Base-by-base conservation (phyloP, 768 basidiomycete species). In the Lentinula lateritia region DNA sequence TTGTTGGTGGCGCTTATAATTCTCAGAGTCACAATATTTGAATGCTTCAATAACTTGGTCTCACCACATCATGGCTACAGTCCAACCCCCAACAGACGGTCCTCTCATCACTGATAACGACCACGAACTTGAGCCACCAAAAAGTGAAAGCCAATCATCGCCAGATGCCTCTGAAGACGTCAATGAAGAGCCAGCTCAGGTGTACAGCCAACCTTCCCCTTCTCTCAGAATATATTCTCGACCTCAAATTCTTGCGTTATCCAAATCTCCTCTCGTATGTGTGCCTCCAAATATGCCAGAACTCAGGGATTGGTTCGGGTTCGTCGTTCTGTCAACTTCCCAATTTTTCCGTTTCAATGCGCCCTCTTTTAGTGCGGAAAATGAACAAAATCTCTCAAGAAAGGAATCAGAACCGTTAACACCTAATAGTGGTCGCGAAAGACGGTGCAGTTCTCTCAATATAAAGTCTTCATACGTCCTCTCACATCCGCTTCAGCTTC, bases 251-350 rank as follows among this genome's bases (percentile, higher is more conserved):
- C 83, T 94, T 57, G 72, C 74, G 59, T 81, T 94, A 20, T 80
- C 83, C 65, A 83, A 82, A 64, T 93, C 92, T n/a, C 88, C 90
- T 23, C 75, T 93, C 43, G 88, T 94, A 28, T 78, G 81, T 63
- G 76, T 79, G 28, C 92, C 93, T 6, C 70, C 76, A 55, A 83
- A 84, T 65, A 93, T 94, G 93, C 92, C 92, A 54, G 78, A 83
- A 50, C 75, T 94, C 56, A 92, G 87, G 75, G 85, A 88, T 50
- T 94, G 92, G 92, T 94, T 93, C 74, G 92, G 92, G 92, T 94
- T 71, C 62, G 85, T 77, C 42, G 58, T 62, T 63, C n/a, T 42
- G 13, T 39, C 7, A 13, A 13, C 38, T 61, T 52, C 57, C 42
- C 58, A 35, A 56, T 41, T 56, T 64, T 61, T 62, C 61, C 63